A percentile compares a stretch with the other conserved stretches of the same genome.
These are phyloP conservation scores for Pseudocercospora musae DNA, from an alignment of 2,329 filamentous ascomycete genomes.

Conservation along the genomic window DNA sequence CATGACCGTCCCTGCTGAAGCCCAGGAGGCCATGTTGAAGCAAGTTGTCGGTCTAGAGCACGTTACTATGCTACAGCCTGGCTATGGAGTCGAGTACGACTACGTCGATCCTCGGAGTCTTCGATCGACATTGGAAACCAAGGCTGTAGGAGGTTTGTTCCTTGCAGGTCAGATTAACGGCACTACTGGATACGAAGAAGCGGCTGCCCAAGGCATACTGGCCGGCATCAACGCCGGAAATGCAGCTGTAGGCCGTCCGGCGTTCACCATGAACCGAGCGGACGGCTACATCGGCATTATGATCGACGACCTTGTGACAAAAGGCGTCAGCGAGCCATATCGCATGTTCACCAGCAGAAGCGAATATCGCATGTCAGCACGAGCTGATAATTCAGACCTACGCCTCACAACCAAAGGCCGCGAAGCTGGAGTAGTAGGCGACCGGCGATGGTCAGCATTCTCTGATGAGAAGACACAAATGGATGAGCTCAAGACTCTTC, in stretches of 20 bases:
- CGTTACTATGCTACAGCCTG: constrained; percentile 86
- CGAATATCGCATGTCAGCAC: constrained; percentile 89
- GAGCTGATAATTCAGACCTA: constrained; percentile 89
- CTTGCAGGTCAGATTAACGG: constrained; percentile 97
- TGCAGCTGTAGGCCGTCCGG: constrained; percentile 62
- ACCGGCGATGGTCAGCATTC: constrained; percentile 72
- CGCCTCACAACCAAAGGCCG: constrained; percentile 78
- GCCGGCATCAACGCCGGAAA: constrained; percentile 93
- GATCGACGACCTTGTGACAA: constrained; percentile 96
- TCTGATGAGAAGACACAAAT: constrained; percentile 64
- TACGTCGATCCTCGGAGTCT: constrained; percentile 93
- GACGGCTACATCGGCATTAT: constrained; percentile 98
- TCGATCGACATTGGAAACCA: constrained; percentile 87
- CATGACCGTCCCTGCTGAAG: constrained; percentile 90
- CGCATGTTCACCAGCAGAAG: constrained; percentile 96
- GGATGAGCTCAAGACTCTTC: constrained; percentile 53
- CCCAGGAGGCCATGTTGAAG: constrained; percentile 78
- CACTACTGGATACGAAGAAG: constrained; percentile 97
- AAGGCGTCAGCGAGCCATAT: constrained; percentile 94
- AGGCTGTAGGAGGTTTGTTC: constrained; percentile 82
- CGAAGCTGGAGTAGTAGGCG: constrained; percentile 72
- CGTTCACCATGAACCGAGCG: constrained; percentile 69
- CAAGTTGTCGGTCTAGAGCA: constrained; percentile 86
- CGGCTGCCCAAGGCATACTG: constrained; percentile 85
- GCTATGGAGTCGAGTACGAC: constrained; percentile 97